phyloP scores from a whole-genome alignment of 1,284 basidiomycete species.

The Apiotrichum siamense region DNA sequence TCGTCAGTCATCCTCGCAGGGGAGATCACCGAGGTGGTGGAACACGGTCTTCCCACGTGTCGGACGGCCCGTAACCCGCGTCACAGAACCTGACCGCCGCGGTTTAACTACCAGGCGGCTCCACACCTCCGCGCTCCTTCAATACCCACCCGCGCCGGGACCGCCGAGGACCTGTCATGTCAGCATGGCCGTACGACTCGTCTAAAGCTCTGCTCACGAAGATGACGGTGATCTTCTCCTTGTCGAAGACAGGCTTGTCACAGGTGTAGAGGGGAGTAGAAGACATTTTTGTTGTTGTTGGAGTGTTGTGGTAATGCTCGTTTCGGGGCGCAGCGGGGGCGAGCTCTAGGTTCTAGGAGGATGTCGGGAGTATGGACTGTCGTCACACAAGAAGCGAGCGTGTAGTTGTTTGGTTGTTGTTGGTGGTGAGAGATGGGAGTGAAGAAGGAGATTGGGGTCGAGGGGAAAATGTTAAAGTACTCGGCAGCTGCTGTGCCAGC shows the following conservation, averaged over 20 bases:
- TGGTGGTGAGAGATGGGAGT: neutral
- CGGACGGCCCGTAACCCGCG: too few species aligned
- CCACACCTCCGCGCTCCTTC: neutral
- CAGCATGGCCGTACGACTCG: too few species aligned
- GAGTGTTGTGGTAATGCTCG: too few species aligned
- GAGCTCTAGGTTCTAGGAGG: neutral
- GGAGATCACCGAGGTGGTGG: too few species aligned
- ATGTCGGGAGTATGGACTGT: too few species aligned
- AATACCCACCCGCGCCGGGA: conserved; percentile 69
- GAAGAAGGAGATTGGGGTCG: neutral
- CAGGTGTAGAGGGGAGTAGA: conserved; percentile 10
- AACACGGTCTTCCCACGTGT: too few species aligned
- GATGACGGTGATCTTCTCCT: conserved; percentile 73
- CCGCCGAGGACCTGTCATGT: conserved; percentile 97
- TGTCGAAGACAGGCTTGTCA: conserved; percentile 58
- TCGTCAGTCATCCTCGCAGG: neutral
- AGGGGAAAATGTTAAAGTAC: too few species aligned
- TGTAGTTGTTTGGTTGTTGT: neutral
- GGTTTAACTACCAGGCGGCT: neutral
- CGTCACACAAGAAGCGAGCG: too few species aligned
- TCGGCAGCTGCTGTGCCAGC: too few species aligned
- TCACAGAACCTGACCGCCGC: too few species aligned
- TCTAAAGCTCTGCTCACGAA: too few species aligned
- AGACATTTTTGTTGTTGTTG: conserved; percentile 3
- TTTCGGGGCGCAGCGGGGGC: neutral